Evolutionary conservation across 2,329 filamentous ascomycete species (phyloP).

Genomic region (Chrysosporium queenslandicum): DNA sequence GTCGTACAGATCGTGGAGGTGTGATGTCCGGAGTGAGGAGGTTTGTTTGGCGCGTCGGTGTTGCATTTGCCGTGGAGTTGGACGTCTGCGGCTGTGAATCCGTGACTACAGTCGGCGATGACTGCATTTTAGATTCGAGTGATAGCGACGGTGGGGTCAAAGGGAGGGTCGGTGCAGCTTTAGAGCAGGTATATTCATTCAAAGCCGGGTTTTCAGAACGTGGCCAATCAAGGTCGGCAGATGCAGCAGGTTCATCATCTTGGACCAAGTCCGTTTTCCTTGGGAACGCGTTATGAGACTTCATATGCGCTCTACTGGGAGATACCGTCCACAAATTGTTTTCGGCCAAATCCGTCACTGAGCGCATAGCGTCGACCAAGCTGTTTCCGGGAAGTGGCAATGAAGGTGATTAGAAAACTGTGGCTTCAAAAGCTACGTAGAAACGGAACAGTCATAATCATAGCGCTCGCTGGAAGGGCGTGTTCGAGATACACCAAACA

Average conservation of each 20-base stretch:
- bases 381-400: not conserved
- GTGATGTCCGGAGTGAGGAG: conserved; percentile 68
- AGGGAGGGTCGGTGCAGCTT: conserved; percentile 26
- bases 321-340: not conserved
- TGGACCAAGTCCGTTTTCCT: conserved; percentile 25
- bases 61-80: conserved; percentile 31
- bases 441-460: not conserved
- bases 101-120: conserved; percentile 21
- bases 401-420: not conserved
- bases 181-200: conserved; percentile 19
- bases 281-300: conserved; percentile 35
- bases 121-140: conserved; percentile 21
- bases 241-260: not conserved
- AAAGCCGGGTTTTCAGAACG: conserved; percentile 10
- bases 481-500: not conserved
- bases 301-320: conserved; percentile 26
- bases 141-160: conserved; percentile 31
- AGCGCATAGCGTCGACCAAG: not conserved
- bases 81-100: conserved; percentile 12
- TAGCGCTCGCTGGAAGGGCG: not conserved
- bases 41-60: conserved; percentile 55
- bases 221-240: not conserved
- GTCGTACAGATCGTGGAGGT: conserved; percentile 46
- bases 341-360: not conserved
- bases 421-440: not conserved